Evolutionary conservation across 129 eudicot species (phyloP), one percentile per base, ranked within the genome.

Genomic region (Artemisia argyi): DNA sequence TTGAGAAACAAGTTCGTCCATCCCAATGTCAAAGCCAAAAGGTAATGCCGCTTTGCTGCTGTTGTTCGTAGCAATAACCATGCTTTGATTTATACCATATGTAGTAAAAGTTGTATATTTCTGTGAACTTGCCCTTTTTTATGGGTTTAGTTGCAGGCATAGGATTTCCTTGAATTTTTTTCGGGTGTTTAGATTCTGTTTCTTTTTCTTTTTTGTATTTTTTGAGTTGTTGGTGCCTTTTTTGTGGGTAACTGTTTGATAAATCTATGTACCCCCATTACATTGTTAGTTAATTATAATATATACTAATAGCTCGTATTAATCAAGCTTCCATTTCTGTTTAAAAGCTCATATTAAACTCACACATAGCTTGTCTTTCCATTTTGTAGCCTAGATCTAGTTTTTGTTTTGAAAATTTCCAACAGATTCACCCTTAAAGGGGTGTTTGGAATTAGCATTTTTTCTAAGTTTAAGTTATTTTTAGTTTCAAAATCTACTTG

Each of bases 141-240:
- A 71, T 71, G 19, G 58, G 75, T 53, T 57, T 55, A 49, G 50
- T 35, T 53, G 48, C 17, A 61, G 50, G 68, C 18, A 32, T 55
- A 70, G 42, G 42, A 7, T 22, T 51, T 49, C 13, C 13, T 49
- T 67, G 39, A 49, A n/a, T 59, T 1, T 59, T 1, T 46, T 47
- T 26, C 15, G 77, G 69, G 52, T 61, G 35, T 73, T 17, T 50
- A n/a, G n/a, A n/a, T 73, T 49, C 52, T 17, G 15, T 62, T 73
- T 50, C 51, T 35, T 9, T 47, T 18, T 50, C 57, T 39, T 63
- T 63, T 71, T 16, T 71, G 19, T 50, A 56, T 39, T 63, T 63
- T 71, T n/a, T 71, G 14, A 52, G 3, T 47, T n/a, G n/a, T n/a
- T 32, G 11, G 11, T 22, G 11, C 20, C 62, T 62, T 49, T 17